Evolutionary conservation across 306 rosid genomes (phyloP).

Genomic region (Ochetophila trinervis): DNA sequence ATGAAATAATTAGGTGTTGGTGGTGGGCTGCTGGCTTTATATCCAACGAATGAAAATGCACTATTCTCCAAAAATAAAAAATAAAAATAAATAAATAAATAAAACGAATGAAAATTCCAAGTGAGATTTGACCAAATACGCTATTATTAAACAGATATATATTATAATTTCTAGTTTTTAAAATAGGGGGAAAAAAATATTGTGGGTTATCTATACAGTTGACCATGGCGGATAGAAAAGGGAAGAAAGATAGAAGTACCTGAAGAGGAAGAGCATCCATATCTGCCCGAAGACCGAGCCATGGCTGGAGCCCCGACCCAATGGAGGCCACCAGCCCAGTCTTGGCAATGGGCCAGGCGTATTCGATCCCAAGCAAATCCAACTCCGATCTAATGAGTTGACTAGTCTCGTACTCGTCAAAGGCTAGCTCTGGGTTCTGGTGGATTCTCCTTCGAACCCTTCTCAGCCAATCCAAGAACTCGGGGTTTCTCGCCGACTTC

Average conservation of each 20-base stretch:
- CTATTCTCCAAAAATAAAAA: too few relatives aligned
- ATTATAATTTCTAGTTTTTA: too few relatives aligned
- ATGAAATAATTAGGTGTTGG: too few relatives aligned
- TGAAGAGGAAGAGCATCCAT: slow-evolving; percentile 60
- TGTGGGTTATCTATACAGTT: background rate
- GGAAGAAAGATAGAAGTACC: slow-evolving; percentile 12
- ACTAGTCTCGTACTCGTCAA: slow-evolving; percentile 51
- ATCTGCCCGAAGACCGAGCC: slow-evolving; percentile 60
- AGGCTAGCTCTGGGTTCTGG: slow-evolving; percentile 60
- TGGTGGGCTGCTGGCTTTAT: too few relatives aligned
- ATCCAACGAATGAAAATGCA: too few relatives aligned
- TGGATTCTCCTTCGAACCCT: slow-evolving; percentile 47
- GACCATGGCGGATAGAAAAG: background rate
- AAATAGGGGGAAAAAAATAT: background rate
- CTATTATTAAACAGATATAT: too few relatives aligned
- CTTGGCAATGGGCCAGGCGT: slow-evolving; percentile 52
- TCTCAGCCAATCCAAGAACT: slow-evolving; percentile 40
- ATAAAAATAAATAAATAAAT: too few relatives aligned
- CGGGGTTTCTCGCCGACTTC: slow-evolving; percentile 38
- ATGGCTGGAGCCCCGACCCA: slow-evolving; percentile 45
- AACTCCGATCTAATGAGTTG: slow-evolving; percentile 48
- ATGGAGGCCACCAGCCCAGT: slow-evolving; percentile 53
- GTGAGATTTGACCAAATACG: too few relatives aligned
- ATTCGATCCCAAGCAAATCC: slow-evolving; percentile 38
- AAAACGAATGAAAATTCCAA: too few relatives aligned